phyloP scores from a whole-genome alignment of 2,329 filamentous ascomycete species.

The Alternaria sp. region DNA sequence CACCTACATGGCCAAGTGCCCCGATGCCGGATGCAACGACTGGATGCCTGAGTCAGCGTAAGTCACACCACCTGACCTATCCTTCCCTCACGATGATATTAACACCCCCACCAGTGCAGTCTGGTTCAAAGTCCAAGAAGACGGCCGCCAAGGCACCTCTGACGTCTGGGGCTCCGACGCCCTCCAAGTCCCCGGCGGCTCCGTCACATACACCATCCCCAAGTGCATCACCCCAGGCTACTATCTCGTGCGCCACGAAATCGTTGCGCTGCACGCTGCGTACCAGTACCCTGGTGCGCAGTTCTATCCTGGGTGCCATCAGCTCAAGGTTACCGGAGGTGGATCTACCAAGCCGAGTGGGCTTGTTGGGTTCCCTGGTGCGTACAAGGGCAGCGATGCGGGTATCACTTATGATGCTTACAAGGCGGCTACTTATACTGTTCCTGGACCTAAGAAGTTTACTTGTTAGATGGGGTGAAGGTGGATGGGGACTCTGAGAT shows the following conservation, averaged over 20 bases:
- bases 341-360: slow-evolving; percentile 52
- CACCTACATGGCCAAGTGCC: slow-evolving; percentile 67
- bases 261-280: slow-evolving; percentile 61
- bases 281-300: slow-evolving; percentile 61
- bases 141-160: slow-evolving; percentile 58
- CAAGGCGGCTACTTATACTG: slow-evolving; percentile 42
- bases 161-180: slow-evolving; percentile 57
- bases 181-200: slow-evolving; percentile 54
- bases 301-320: slow-evolving; percentile 66
- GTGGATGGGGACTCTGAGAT: background rate
- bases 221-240: slow-evolving; percentile 60
- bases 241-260: slow-evolving; percentile 66
- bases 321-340: slow-evolving; percentile 61
- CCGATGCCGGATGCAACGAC: slow-evolving; percentile 57
- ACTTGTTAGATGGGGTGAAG: slow-evolving; percentile 28
- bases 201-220: slow-evolving; percentile 62
- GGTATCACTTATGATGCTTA: slow-evolving; percentile 63
- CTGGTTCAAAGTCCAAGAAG: slow-evolving; percentile 64
- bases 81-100: slow-evolving; percentile 6
- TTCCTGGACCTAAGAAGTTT: slow-evolving; percentile 39
- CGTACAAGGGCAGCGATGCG: slow-evolving; percentile 58
- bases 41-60: slow-evolving; percentile 55
- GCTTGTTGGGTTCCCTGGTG: slow-evolving; percentile 62
- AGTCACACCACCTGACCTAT: slow-evolving; percentile 12
- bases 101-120: slow-evolving; percentile 48